phyloP scores from a whole-genome alignment of 2,329 filamentous ascomycete species.

The Colletotrichum tanaceti region DNA sequence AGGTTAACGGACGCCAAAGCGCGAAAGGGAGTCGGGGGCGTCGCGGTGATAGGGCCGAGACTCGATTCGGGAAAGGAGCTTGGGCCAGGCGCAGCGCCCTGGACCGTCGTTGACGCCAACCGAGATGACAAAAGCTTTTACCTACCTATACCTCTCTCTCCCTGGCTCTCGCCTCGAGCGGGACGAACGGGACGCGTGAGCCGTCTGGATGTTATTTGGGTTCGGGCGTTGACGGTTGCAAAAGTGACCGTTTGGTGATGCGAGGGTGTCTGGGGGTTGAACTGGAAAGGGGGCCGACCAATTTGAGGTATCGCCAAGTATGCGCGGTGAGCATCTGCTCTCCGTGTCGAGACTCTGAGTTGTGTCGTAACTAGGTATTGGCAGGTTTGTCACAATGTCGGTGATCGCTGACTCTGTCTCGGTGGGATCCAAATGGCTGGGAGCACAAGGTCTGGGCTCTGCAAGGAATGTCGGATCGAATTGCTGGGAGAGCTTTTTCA shows the following conservation, averaged over 20 bases:
- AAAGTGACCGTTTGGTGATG: slow-evolving; percentile 2
- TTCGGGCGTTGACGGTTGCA: neutral
- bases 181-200: neutral
- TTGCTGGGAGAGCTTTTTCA: slow-evolving; percentile 1
- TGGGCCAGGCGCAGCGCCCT: slow-evolving; percentile 26
- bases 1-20: slow-evolving; percentile 8
- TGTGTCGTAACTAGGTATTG: neutral
- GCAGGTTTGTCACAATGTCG: slow-evolving; percentile 4
- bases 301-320: neutral
- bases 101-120: slow-evolving; percentile 17
- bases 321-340: slow-evolving; percentile 2
- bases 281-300: neutral
- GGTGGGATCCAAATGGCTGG: neutral
- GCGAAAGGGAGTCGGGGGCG: slow-evolving; percentile 11
- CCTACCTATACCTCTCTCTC: slow-evolving; percentile 6
- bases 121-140: slow-evolving; percentile 20
- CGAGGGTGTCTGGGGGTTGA: neutral
- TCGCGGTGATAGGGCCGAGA: slow-evolving; percentile 6
- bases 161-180: neutral
- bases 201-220: slow-evolving; percentile 11
- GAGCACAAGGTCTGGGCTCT: neutral
- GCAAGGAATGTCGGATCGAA: slow-evolving; percentile 12
- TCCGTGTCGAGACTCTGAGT: too few relatives aligned
- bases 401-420: neutral
- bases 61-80: slow-evolving; percentile 30